These are phyloP conservation scores for Vitis amurensis DNA, from an alignment of 164 flowering plant species.

Conservation along the genomic window DNA sequence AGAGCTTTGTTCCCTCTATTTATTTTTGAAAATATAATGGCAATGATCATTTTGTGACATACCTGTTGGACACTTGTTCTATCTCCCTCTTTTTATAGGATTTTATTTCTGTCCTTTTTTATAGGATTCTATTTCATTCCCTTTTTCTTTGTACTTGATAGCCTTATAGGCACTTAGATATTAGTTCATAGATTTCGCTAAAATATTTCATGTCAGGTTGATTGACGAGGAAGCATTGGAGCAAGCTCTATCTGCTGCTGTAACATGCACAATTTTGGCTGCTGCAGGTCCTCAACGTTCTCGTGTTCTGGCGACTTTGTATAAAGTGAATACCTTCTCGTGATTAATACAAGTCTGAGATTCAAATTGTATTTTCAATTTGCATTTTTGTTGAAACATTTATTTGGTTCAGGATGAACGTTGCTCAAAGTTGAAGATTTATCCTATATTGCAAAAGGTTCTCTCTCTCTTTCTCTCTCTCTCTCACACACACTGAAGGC, in stretches of 20 bases:
- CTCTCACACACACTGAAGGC: background rate
- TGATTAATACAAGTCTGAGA: background rate
- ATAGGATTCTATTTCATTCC: too few relatives aligned
- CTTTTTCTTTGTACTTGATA: too few relatives aligned
- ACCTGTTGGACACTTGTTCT: too few relatives aligned
- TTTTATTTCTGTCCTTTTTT: too few relatives aligned
- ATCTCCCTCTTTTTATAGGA: too few relatives aligned
- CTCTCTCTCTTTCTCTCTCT: conserved; percentile 4
- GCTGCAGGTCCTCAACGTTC: conserved; percentile 99
- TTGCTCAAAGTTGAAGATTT: conserved; percentile 91
- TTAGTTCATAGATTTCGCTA: background rate
- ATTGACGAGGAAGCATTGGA: conserved; percentile 94
- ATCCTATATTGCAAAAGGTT: conserved; percentile 97
- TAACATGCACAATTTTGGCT: conserved; percentile 98
- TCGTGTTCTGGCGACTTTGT: conserved; percentile 96
- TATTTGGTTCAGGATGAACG: conserved; percentile 79
- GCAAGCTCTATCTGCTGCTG: conserved; percentile 96
- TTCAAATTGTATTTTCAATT: background rate
- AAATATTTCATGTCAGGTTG: conserved; percentile 33
- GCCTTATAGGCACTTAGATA: background rate
- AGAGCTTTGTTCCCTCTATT: too few relatives aligned
- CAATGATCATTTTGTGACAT: too few relatives aligned
- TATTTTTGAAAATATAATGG: too few relatives aligned
- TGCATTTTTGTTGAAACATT: conserved; percentile 12
- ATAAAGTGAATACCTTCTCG: conserved; percentile 56